These are phyloP conservation scores for Leccinum pellstonianum DNA, from an alignment of 768 basidiomycete species.

Conservation along the genomic window DNA sequence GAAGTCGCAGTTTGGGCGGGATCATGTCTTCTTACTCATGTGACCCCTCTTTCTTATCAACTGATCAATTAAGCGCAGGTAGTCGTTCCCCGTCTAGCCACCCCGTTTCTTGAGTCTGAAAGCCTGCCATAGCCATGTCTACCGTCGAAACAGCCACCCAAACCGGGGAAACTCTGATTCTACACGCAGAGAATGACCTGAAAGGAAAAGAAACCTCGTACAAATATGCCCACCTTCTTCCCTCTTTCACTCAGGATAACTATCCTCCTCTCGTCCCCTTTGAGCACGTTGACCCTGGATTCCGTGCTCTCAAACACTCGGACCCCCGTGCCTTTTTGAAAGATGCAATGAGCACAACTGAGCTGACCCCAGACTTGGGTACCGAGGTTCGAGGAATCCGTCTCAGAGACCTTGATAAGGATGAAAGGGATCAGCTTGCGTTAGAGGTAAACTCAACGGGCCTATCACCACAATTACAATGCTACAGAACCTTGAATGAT, in stretches of 20 bases:
- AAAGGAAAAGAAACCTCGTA: slow-evolving; percentile 36
- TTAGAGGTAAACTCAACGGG: slow-evolving; percentile 48
- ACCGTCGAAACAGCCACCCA: slow-evolving; percentile 16
- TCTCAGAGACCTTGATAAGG: slow-evolving; percentile 55
- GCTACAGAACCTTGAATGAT: slow-evolving; percentile 7
- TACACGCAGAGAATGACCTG: slow-evolving; percentile 2
- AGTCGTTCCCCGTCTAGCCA: too few relatives aligned
- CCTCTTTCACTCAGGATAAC: slow-evolving; percentile 55
- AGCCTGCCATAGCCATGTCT: slow-evolving; percentile 8
- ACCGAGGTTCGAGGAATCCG: slow-evolving; percentile 71
- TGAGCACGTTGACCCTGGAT: slow-evolving; percentile 75
- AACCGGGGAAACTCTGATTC: slow-evolving; percentile 2
- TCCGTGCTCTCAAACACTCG: slow-evolving; percentile 60
- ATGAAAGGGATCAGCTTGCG: slow-evolving; percentile 69
- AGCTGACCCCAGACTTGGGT: slow-evolving; percentile 22
- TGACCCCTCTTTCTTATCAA: slow-evolving; percentile 8
- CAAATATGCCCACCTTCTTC: slow-evolving; percentile 68
- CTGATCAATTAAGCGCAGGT: background rate
- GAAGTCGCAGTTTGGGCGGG: slow-evolving; percentile 1
- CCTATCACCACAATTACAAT: slow-evolving; percentile 3
- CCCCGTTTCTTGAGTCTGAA: background rate
- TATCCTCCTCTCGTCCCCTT: slow-evolving; percentile 72
- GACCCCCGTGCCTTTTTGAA: slow-evolving; percentile 71
- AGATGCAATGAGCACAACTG: slow-evolving; percentile 41
- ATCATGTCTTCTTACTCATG: background rate